Evolutionary conservation across 805 yeast species (phyloP).

Genomic region (Saturnispora silvae): DNA sequence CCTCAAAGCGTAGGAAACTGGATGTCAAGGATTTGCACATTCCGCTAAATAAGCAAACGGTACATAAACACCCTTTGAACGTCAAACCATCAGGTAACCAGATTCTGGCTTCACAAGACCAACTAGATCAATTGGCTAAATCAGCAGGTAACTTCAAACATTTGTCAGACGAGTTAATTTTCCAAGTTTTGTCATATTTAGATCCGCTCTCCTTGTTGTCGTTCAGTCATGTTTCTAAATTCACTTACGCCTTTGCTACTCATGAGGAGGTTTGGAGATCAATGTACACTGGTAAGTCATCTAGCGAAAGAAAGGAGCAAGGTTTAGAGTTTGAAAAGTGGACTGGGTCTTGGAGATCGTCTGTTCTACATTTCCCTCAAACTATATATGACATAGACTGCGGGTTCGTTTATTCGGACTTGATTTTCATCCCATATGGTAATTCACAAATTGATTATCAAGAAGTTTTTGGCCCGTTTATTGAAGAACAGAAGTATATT

Average conservation of each 20-base stretch:
- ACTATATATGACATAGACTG: conserved; percentile 30
- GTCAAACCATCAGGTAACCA: conserved; percentile 69
- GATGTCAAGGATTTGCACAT: background rate
- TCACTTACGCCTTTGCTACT: conserved; percentile 59
- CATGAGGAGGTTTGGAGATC: conserved; percentile 79
- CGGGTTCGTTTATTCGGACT: conserved; percentile 54
- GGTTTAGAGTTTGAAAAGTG: conserved; percentile 30
- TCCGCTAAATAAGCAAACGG: conserved; percentile 1
- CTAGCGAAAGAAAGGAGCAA: background rate
- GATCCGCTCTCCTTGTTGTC: conserved; percentile 37
- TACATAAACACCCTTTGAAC: conserved; percentile 56
- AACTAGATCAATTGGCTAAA: conserved; percentile 15
- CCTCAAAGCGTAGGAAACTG: conserved; percentile 1
- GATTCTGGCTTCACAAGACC: conserved; percentile 16
- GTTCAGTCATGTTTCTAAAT: conserved; percentile 51
- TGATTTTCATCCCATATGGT: conserved; percentile 74
- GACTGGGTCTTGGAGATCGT: conserved; percentile 76
- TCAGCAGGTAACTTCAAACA: conserved; percentile 44
- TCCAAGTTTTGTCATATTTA: conserved; percentile 41
- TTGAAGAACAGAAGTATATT: conserved; percentile 32
- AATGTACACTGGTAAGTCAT: conserved; percentile 30
- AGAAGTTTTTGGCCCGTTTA: conserved; percentile 35
- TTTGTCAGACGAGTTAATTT: conserved; percentile 55
- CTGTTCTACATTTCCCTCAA: conserved; percentile 32
- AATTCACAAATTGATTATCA: conserved; percentile 61